These are phyloP conservation scores for Babesia gibsoni DNA, from an alignment of 169 alveolate genomes.

Conservation along the genomic window DNA sequence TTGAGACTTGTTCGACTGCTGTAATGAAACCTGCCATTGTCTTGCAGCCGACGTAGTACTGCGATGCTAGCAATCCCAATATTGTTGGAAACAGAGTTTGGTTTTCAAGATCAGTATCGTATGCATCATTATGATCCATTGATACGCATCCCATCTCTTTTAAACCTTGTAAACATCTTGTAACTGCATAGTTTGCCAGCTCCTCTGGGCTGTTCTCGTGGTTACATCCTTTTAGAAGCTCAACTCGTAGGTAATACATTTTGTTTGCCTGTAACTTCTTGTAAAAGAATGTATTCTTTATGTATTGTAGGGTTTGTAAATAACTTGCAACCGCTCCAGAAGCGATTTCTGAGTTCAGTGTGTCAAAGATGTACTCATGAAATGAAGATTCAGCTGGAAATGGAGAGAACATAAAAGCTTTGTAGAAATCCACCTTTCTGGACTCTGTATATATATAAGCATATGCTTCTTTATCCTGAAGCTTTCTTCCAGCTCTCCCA, in stretches of 20 bases:
- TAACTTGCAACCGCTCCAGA: conserved; percentile 87
- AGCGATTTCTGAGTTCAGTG: conserved; percentile 97
- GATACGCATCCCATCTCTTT: conserved; percentile 50
- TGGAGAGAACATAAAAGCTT: conserved; percentile 97
- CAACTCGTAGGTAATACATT: conserved; percentile 66
- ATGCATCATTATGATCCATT: conserved; percentile 1
- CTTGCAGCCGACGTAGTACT: conserved; percentile 59
- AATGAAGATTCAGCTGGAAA: conserved; percentile 97
- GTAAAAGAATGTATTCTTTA: conserved; percentile 84
- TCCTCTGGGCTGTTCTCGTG: conserved; percentile 50
- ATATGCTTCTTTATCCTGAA: conserved; percentile 93
- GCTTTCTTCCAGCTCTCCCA: conserved; percentile 99
- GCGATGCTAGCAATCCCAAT: conserved; percentile 64
- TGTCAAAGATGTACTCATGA: conserved; percentile 88
- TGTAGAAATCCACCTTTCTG: conserved; percentile 93
- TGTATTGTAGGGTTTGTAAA: conserved; percentile 77
- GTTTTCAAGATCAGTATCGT: not conserved
- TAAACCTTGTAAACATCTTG: conserved; percentile 25
- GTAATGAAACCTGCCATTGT: conserved; percentile 43
- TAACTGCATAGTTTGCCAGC: conserved; percentile 24
- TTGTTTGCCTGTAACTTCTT: conserved; percentile 74
- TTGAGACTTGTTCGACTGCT: not conserved
- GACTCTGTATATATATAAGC: conserved; percentile 96
- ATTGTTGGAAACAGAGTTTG: conserved; percentile 59
- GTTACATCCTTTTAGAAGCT: conserved; percentile 15